Evolutionary conservation across 2,329 filamentous ascomycete genomes (phyloP).

Genomic region (Fusarium marasasianum): DNA sequence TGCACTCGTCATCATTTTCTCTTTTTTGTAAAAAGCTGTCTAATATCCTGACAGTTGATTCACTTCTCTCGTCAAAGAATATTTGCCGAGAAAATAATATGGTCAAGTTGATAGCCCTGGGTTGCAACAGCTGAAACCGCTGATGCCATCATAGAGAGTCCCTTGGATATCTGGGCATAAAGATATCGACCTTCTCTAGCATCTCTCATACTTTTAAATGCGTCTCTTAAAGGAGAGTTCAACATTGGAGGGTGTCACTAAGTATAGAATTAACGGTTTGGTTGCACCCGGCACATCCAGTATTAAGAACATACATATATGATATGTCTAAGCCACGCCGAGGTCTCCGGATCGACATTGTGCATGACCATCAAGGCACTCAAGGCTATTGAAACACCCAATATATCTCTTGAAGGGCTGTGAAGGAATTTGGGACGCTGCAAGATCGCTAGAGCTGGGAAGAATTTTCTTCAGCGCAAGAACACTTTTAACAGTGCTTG

Average conservation of each 20-base stretch:
- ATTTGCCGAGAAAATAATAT: constrained; percentile 16
- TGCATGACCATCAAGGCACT: not conserved
- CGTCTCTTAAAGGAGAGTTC: not conserved
- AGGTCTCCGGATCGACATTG: not conserved
- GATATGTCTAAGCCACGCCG: not conserved
- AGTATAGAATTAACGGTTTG: not conserved
- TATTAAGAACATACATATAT: not conserved
- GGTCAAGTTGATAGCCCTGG: not conserved
- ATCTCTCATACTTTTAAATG: not conserved
- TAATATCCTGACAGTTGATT: not conserved
- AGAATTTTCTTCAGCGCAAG: not conserved
- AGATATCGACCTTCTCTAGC: not conserved
- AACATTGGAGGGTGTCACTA: not conserved
- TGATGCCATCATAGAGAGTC: not conserved
- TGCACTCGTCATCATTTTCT: constrained; percentile 4
- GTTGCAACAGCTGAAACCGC: not conserved
- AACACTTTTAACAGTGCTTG: not conserved
- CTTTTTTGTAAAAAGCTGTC: not conserved
- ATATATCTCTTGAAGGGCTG: not conserved
- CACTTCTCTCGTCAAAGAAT: not conserved
- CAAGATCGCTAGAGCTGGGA: not conserved
- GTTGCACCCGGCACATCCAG: not conserved
- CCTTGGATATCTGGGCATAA: not conserved
- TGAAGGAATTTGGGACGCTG: not conserved
- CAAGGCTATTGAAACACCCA: not conserved